phyloP scores from a whole-genome alignment of 805 yeast genomes.

The Ogataea nitratoaversa region DNA sequence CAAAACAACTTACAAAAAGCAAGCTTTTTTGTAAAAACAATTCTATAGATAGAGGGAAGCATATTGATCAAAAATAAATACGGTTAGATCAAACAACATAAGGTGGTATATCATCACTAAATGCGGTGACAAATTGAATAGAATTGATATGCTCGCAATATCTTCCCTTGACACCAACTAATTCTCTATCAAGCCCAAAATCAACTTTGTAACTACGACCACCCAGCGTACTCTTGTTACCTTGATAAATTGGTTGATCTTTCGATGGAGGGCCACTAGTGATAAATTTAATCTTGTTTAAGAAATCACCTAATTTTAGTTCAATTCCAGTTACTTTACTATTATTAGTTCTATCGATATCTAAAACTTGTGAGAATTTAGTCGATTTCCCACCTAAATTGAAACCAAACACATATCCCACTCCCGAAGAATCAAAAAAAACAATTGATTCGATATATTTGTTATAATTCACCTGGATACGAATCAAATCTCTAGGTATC shows the following conservation, averaged over 20 bases:
- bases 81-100: no score
- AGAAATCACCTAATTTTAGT: conserved; percentile 10
- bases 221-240: conserved; percentile 9
- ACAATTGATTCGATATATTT: conserved; percentile 14
- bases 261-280: neutral
- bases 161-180: conserved; percentile 15
- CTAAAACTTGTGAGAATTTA: conserved; percentile 1
- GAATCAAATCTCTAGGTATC: conserved; percentile 10
- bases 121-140: conserved; percentile 13
- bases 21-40: no score
- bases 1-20: neutral
- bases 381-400: conserved; percentile 8
- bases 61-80: no score
- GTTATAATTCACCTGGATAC: conserved; percentile 14
- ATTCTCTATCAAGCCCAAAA: conserved; percentile 10
- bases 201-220: conserved; percentile 6
- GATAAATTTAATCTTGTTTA: conserved; percentile 11
- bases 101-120: neutral
- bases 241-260: conserved; percentile 3
- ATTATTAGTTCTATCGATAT: conserved; percentile 9
- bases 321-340: conserved; percentile 8
- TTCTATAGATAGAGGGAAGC: no score
- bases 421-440: conserved; percentile 11
- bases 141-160: conserved; percentile 15
- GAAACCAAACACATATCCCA: conserved; percentile 11